These are phyloP conservation scores for Leccinum fuscescens DNA, from an alignment of 1,284 basidiomycete species.

Conservation along the genomic window DNA sequence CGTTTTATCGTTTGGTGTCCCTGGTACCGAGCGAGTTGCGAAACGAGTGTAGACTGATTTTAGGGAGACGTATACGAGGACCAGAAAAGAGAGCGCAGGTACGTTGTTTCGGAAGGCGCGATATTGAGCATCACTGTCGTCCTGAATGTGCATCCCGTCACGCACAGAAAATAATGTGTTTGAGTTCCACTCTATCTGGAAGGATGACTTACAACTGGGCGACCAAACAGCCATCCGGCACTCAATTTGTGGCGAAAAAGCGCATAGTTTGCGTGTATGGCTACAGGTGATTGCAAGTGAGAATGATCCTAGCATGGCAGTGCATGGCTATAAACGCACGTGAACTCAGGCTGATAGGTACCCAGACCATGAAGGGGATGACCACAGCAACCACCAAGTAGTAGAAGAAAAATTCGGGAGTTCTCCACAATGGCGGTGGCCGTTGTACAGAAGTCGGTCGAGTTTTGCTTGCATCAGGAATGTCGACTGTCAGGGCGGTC, in stretches of 20 bases:
- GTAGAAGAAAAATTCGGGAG: conserved; percentile 84
- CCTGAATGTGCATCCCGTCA: conserved; percentile 44
- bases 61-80: conserved; percentile 44
- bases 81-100: conserved; percentile 55
- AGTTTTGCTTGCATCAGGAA: conserved; percentile 39
- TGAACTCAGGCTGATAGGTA: conserved; percentile 76
- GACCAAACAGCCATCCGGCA: conserved; percentile 66
- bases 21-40: conserved; percentile 26
- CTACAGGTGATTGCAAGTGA: conserved; percentile 38
- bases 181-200: background rate
- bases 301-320: background rate
- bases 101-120: conserved; percentile 79
- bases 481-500: conserved; percentile 47
- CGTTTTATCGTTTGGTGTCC: conserved; percentile 32
- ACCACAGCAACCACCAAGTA: conserved; percentile 59
- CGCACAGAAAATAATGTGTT: background rate
- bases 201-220: conserved; percentile 54
- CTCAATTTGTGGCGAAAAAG: conserved; percentile 62
- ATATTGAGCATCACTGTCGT: conserved; percentile 86
- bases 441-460: conserved; percentile 23
- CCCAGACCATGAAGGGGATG: conserved; percentile 78
- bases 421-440: conserved; percentile 67
- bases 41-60: conserved; percentile 45
- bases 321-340: conserved; percentile 47
- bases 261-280: conserved; percentile 71